phyloP scores from a whole-genome alignment of 148 eudicot genomes.

The Camellia japonica region DNA sequence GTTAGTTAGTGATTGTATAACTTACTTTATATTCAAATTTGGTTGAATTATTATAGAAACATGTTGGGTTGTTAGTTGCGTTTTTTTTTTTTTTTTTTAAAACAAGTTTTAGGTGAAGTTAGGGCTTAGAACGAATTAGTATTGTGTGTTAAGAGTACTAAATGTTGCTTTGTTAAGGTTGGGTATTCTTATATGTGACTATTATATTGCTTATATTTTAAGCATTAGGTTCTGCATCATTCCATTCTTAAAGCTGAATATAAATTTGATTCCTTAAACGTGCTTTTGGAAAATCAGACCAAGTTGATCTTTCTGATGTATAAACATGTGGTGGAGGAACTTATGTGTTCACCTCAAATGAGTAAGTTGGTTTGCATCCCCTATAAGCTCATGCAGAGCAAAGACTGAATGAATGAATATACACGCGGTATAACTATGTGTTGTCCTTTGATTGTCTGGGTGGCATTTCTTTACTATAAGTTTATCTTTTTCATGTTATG shows the following conservation, averaged over 20 bases:
- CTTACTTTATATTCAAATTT: not conserved
- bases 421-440: too few species aligned
- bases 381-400: too few species aligned
- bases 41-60: constrained; percentile 2
- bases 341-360: not conserved
- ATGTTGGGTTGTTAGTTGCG: not conserved
- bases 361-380: not conserved
- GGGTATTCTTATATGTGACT: not conserved
- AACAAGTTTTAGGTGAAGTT: not conserved
- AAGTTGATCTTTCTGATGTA: not conserved
- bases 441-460: too few species aligned
- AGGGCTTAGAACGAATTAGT: not conserved
- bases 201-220: not conserved
- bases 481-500: not conserved
- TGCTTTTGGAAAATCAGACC: not conserved
- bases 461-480: not conserved
- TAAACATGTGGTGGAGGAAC: not conserved
- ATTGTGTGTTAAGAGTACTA: not conserved
- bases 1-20: constrained; percentile 36
- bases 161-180: not conserved
- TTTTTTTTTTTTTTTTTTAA: not conserved
- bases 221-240: not conserved
- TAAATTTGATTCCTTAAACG: not conserved
- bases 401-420: too few species aligned
- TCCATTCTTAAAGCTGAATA: not conserved